These are phyloP conservation scores for Phanerochaete sordida DNA, from an alignment of 768 basidiomycete species.

Conservation along the genomic window DNA sequence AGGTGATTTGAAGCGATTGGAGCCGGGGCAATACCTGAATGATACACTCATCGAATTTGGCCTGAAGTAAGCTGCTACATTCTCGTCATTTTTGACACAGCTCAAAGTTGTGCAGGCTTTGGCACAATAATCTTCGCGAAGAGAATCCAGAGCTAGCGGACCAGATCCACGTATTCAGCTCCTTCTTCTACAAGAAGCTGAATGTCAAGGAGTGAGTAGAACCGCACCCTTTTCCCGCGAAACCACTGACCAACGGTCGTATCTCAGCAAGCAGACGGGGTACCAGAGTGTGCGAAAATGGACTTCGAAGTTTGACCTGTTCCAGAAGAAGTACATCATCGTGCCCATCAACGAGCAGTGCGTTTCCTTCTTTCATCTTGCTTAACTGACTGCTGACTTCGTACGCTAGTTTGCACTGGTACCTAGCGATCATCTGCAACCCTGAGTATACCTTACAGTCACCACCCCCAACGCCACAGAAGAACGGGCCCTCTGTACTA, in stretches of 20 bases:
- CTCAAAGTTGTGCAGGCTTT: slow-evolving; percentile 46
- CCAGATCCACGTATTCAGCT: slow-evolving; percentile 88
- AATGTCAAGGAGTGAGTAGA: slow-evolving; percentile 57
- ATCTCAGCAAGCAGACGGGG: slow-evolving; percentile 44
- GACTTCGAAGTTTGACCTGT: slow-evolving; percentile 87
- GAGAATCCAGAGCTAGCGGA: slow-evolving; percentile 59
- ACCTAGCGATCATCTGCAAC: slow-evolving; percentile 88
- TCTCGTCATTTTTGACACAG: not conserved
- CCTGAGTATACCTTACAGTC: slow-evolving; percentile 61
- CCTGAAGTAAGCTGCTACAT: slow-evolving; percentile 61
- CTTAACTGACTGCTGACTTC: not conserved
- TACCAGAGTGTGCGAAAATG: slow-evolving; percentile 90
- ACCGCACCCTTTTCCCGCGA: not conserved
- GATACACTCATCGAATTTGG: slow-evolving; percentile 97
- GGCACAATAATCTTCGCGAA: slow-evolving; percentile 57
- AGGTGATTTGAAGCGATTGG: slow-evolving; percentile 70
- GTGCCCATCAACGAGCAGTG: slow-evolving; percentile 98
- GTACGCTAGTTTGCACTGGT: slow-evolving; percentile 83
- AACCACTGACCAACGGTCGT: too few species aligned
- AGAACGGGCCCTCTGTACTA: not conserved
- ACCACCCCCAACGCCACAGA: slow-evolving; percentile 26
- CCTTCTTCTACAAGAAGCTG: slow-evolving; percentile 97
- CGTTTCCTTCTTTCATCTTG: slow-evolving; percentile 20
- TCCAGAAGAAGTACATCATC: slow-evolving; percentile 88
- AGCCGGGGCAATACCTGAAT: slow-evolving; percentile 85